Percentiles rank a stretch among this genome's conserved stretches.
These are phyloP conservation scores for Tephrocybe rancida DNA, from an alignment of 768 basidiomycete species.

Conservation along the genomic window DNA sequence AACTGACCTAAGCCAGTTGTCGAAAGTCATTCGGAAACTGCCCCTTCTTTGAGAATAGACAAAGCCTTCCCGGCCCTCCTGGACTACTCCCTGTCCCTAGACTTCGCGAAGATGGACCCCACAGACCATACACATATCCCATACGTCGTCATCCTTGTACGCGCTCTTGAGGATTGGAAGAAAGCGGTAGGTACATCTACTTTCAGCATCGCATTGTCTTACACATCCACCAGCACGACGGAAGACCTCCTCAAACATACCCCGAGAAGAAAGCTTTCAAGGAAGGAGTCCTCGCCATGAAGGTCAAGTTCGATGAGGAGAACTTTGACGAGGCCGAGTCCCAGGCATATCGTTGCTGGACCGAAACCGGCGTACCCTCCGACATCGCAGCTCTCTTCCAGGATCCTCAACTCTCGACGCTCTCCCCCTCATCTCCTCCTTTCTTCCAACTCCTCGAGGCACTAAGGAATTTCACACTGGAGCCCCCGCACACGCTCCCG, in stretches of 20 bases:
- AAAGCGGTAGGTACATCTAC: conserved; percentile 49
- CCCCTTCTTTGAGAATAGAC: conserved; percentile 82
- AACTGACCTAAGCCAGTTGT: conserved; percentile 58
- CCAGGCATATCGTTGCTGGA: conserved; percentile 85
- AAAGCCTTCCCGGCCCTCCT: conserved; percentile 84
- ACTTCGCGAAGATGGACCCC: conserved; percentile 80
- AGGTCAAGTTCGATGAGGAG: conserved; percentile 85
- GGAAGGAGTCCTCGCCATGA: conserved; percentile 57
- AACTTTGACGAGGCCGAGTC: conserved; percentile 95
- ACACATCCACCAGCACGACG: conserved; percentile 57
- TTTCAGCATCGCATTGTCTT: not conserved
- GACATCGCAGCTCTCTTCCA: conserved; percentile 68
- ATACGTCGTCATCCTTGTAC: conserved; percentile 86
- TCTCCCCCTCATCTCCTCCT: conserved; percentile 51
- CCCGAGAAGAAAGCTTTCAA: conserved; percentile 84
- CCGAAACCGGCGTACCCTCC: conserved; percentile 58
- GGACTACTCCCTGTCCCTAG: conserved; percentile 68
- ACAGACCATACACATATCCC: conserved; percentile 92
- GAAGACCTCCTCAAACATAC: conserved; percentile 54
- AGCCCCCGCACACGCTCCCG: conserved; percentile 67
- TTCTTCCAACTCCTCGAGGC: conserved; percentile 83
- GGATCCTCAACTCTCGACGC: conserved; percentile 50
- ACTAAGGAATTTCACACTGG: conserved; percentile 63
- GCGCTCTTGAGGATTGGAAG: conserved; percentile 84
- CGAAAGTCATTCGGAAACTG: conserved; percentile 81